A percentile compares a stretch with the other conserved stretches of the same genome.
Conservation (phyloP, 139 green algal species). For the Penium margaritaceum region DNA sequence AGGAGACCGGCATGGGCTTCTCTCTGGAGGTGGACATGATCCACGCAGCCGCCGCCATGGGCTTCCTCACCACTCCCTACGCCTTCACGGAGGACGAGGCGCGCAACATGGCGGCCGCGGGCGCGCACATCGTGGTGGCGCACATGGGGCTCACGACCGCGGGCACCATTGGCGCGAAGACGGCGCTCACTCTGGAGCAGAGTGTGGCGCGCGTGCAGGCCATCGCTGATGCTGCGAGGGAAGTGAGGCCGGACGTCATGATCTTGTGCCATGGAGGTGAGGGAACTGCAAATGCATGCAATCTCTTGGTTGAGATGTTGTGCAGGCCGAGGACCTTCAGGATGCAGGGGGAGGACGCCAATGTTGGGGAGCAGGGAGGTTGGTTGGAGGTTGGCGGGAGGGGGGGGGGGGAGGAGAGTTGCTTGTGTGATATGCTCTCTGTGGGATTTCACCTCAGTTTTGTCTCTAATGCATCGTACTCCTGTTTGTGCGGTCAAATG, state of each 20-base stretch:
- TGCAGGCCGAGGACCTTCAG: no score
- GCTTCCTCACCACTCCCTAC: constrained; percentile 12
- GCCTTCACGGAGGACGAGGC: constrained; percentile 7
- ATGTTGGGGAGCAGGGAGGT: no score
- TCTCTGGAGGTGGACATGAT: constrained; percentile 7
- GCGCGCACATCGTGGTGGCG: constrained; percentile 6
- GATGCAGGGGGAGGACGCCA: no score
- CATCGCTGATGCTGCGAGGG: constrained; percentile 7
- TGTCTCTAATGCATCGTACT: no score
- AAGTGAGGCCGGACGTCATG: not conserved
- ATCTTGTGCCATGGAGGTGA: constrained; percentile 12
- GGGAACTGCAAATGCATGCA: no score
- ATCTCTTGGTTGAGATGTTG: no score
- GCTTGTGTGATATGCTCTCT: no score
- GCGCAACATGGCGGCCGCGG: not conserved
- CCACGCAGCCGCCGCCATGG: not conserved
- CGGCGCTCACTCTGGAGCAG: not conserved
- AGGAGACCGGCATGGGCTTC: constrained; percentile 19
- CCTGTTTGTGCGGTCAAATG: no score
- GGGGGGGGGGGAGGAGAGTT: no score
- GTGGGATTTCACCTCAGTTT: no score
- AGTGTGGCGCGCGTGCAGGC: not conserved
- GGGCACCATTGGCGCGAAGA: constrained; percentile 1
- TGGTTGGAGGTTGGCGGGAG: no score
- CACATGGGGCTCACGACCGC: constrained; percentile 7